A percentile compares a stretch with the other conserved stretches of the same genome.
Conservation (phyloP, 2,329 filamentous ascomycete species). For the Colletotrichum sp. region DNA sequence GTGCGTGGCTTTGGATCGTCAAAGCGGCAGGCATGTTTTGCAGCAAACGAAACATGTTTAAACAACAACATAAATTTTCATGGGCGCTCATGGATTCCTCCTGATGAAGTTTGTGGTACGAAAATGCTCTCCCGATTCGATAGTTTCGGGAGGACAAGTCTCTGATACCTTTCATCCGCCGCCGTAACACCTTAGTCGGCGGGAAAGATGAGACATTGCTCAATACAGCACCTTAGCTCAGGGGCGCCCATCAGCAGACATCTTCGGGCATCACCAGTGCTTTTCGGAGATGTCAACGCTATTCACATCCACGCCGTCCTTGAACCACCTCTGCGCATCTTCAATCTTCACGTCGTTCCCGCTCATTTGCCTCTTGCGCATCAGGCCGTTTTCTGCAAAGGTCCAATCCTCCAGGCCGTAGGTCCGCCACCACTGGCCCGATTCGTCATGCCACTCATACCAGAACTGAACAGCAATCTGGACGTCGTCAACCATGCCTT, state of each 20-base stretch:
- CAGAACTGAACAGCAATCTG: conserved; percentile 88
- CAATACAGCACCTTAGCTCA: background rate
- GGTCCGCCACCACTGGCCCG: conserved; percentile 83
- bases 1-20: background rate
- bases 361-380: conserved; percentile 79
- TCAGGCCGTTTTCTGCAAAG: conserved; percentile 71
- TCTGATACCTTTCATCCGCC: background rate
- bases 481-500: background rate
- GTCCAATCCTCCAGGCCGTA: conserved; percentile 87
- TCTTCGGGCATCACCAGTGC: conserved; percentile 59
- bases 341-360: conserved; percentile 72
- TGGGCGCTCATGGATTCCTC: background rate
- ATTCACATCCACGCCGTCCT: conserved; percentile 72
- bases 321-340: conserved; percentile 72
- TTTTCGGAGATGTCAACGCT: conserved; percentile 68
- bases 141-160: background rate
- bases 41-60: background rate
- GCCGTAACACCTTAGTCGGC: background rate
- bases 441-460: conserved; percentile 78
- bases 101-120: background rate
- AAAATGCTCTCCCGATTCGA: background rate
- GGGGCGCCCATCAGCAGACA: background rate
- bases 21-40: background rate
- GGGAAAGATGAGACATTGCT: background rate
- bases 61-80: background rate